Conservation (phyloP, 306 rosid genomes). For the Phaseolus lunatus region DNA sequence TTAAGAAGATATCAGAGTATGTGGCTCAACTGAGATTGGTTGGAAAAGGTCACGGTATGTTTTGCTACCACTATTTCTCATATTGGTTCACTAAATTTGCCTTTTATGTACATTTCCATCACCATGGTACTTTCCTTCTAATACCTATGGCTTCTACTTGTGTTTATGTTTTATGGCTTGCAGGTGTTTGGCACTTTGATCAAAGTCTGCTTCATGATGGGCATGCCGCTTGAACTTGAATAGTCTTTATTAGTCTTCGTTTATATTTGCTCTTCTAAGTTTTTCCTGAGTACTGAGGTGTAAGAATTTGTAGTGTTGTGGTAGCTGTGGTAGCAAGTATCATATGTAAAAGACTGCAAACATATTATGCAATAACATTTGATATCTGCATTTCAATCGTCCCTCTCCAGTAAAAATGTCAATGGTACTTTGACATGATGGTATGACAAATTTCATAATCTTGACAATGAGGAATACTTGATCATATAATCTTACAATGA, state of each 20-base stretch:
- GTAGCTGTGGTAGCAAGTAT: background rate
- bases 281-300: slow-evolving; percentile 30
- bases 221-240: slow-evolving; percentile 44
- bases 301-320: background rate
- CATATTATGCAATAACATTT: slow-evolving; percentile 31
- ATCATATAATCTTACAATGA: background rate
- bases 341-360: slow-evolving; percentile 32
- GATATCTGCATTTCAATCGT: slow-evolving; percentile 4
- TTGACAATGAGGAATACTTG: background rate
- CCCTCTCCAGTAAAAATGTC: background rate
- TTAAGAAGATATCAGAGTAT: slow-evolving; percentile 57
- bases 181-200: slow-evolving; percentile 73
- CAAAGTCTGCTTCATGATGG: slow-evolving; percentile 55
- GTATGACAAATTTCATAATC: background rate
- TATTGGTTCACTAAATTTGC: background rate
- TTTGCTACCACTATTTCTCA: background rate
- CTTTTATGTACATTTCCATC: slow-evolving; percentile 7
- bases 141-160: background rate
- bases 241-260: slow-evolving; percentile 2
- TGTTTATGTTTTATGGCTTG: slow-evolving; percentile 39
- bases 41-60: slow-evolving; percentile 65
- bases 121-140: background rate
- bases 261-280: slow-evolving; percentile 3
- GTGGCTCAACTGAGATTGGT: slow-evolving; percentile 61
- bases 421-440: background rate